phyloP scores from a whole-genome alignment of 768 basidiomycete species.

The Serendipita vermifera region DNA sequence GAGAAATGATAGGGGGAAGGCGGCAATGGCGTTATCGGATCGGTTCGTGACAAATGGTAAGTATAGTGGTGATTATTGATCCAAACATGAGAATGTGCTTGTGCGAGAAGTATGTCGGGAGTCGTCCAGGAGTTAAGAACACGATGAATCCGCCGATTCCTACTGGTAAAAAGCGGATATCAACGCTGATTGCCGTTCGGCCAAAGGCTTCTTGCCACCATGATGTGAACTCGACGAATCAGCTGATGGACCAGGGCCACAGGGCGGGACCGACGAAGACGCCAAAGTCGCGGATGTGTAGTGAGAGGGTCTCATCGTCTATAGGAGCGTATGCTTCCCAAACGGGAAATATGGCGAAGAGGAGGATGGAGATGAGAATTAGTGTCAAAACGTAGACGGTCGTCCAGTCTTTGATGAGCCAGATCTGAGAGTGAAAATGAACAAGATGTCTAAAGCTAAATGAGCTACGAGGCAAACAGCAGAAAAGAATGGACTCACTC shows the following conservation, averaged over 20 bases:
- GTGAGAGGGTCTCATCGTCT: slow-evolving; percentile 28
- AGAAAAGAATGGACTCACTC: too few relatives aligned
- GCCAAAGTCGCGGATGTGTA: slow-evolving; percentile 16
- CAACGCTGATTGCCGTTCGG: slow-evolving; percentile 12
- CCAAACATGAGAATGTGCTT: slow-evolving; percentile 38
- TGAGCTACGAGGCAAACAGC: too few relatives aligned
- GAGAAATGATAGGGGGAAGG: too few relatives aligned
- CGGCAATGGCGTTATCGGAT: too few relatives aligned
- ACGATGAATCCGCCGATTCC: slow-evolving; percentile 26
- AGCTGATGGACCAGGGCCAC: neutral
- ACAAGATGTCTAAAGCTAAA: slow-evolving; percentile 24
- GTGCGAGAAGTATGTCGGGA: slow-evolving; percentile 26
- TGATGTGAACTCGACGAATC: neutral
- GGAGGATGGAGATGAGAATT: slow-evolving; percentile 32
- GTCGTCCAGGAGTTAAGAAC: slow-evolving; percentile 28
- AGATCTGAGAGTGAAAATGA: slow-evolving; percentile 28
- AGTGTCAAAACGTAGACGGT: slow-evolving; percentile 33
- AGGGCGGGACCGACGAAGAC: slow-evolving; percentile 11
- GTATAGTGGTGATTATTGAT: slow-evolving; percentile 26
- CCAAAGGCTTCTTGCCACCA: slow-evolving; percentile 6
- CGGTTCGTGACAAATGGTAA: slow-evolving; percentile 30
- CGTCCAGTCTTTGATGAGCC: slow-evolving; percentile 40
- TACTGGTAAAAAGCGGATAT: slow-evolving; percentile 19
- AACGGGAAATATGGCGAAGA: slow-evolving; percentile 34
- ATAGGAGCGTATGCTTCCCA: slow-evolving; percentile 34